Base-by-base conservation (phyloP, 1,139 yeast genomes). In the Candida glucosophila region DNA sequence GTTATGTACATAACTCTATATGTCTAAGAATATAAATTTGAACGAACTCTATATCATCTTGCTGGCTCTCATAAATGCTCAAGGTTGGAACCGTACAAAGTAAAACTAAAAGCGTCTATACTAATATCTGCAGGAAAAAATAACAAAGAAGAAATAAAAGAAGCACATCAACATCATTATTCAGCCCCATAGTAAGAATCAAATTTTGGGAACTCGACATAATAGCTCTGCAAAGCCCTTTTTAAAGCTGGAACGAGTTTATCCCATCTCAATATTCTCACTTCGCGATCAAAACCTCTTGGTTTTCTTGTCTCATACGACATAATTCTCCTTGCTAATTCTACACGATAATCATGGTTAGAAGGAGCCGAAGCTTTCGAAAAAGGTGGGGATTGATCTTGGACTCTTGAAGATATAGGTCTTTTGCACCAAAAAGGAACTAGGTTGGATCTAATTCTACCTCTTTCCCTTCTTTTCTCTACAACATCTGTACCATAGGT, bases 341-440 rank as follows among this genome's bases (percentile, higher is more conserved):
- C 78, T 17, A 59, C 49, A 36, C 75, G 52, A 39, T 58, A 62
- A 37, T 72, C 77, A 17, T 58, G 58, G 35, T 58, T 60, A 11
- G 20, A 13, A 8, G 50, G 50, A 14, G 20, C 23, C 12, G 13
- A 5, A 9, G 31, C 14, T 16, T 23, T 14, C 12, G 26, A 22
- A 3, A 34, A 23, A 7, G 35, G 20, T 5, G 34, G 23, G 25
- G 35, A 35, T 14, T 54, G 60, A 22, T 55, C 52, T 10, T 19
- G 13, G 51, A 60, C 55, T 38, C 74, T 57, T 6, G 77, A 65
- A 24, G 69, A 59, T 24, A 74, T 65, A 16, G 81, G 76, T 36
- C 59, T 69, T 43, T 68, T 70, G 17, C 72, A 65, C 82, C 81
- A 75, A 41, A 72, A 74, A n/a, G 79, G 78, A 23, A 74, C 77